These are phyloP conservation scores for Lojkania enalia DNA, from an alignment of 2,329 filamentous ascomycete genomes.

Conservation along the genomic window DNA sequence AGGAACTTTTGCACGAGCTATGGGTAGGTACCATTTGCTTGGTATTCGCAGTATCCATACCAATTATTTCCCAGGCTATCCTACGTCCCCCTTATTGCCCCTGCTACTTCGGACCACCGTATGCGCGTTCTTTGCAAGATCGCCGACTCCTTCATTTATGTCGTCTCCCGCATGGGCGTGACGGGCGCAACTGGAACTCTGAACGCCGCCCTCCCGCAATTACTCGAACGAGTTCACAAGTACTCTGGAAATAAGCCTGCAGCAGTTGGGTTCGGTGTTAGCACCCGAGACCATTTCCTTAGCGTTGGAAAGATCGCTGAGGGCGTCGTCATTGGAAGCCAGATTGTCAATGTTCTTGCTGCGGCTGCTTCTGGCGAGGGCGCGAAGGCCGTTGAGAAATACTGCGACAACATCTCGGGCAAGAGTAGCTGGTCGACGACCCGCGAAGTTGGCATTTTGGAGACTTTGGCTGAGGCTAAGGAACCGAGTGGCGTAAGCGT, in stretches of 20 bases:
- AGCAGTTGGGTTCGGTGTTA: constrained; percentile 94
- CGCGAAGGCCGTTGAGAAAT: constrained; percentile 78
- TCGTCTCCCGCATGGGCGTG: constrained; percentile 95
- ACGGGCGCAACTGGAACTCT: constrained; percentile 86
- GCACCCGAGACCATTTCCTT: constrained; percentile 90
- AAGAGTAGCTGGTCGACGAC: constrained; percentile 57
- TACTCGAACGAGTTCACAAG: constrained; percentile 83
- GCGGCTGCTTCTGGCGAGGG: constrained; percentile 68
- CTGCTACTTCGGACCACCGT: constrained; percentile 85
- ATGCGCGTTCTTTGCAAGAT: constrained; percentile 97
- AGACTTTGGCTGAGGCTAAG: constrained; percentile 65
- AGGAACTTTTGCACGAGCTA: constrained; percentile 78
- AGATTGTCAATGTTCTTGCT: constrained; percentile 83
- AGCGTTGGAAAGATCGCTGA: constrained; percentile 83
- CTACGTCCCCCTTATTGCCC: constrained; percentile 95
- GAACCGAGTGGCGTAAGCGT: constrained; percentile 68
- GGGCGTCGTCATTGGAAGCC: constrained; percentile 94
- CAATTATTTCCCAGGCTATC: constrained; percentile 64
- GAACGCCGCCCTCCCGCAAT: constrained; percentile 77
- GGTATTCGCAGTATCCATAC: background rate
- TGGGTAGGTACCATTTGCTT: constrained; percentile 57
- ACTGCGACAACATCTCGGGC: constrained; percentile 74
- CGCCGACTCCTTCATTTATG: constrained; percentile 98
- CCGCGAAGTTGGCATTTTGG: constrained; percentile 70
- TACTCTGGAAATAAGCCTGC: constrained; percentile 90